phyloP scores from a whole-genome alignment of 306 rosid species.

The Malus sylvestris region DNA sequence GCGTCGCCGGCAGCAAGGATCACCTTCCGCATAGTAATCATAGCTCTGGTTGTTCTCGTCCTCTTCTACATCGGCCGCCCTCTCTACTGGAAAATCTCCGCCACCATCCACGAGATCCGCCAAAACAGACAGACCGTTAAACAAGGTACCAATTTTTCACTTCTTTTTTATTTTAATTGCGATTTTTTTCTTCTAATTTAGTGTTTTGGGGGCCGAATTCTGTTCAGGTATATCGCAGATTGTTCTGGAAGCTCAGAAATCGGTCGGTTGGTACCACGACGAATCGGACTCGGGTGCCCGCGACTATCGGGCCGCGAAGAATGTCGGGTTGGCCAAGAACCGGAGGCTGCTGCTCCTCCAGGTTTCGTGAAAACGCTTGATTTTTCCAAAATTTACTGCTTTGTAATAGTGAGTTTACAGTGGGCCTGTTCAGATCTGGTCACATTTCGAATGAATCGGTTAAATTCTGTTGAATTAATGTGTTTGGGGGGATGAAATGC shows the following conservation, averaged over 20 bases:
- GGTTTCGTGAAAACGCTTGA: slow-evolving; percentile 14
- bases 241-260: slow-evolving; percentile 75
- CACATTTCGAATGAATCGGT: not conserved
- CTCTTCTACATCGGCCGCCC: slow-evolving; percentile 79
- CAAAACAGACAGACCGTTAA: slow-evolving; percentile 69
- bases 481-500: not conserved
- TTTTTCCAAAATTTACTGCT: not conserved
- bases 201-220: not conserved
- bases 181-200: not conserved
- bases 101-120: slow-evolving; percentile 74
- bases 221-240: slow-evolving; percentile 69
- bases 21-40: slow-evolving; percentile 38
- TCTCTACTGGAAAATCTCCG: slow-evolving; percentile 81
- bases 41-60: slow-evolving; percentile 28
- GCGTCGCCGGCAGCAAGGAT: slow-evolving; percentile 46
- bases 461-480: not conserved
- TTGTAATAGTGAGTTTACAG: not conserved
- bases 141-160: slow-evolving; percentile 37
- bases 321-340: slow-evolving; percentile 21
- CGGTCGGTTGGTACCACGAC: slow-evolving; percentile 71
- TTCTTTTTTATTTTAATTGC: not conserved
- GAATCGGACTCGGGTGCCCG: slow-evolving; percentile 41
- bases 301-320: slow-evolving; percentile 14
- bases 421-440: not conserved
- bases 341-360: slow-evolving; percentile 27